Base-by-base conservation (phyloP, 176 grass and related monocot genomes). In the Ampelocalamus luodianensis region DNA sequence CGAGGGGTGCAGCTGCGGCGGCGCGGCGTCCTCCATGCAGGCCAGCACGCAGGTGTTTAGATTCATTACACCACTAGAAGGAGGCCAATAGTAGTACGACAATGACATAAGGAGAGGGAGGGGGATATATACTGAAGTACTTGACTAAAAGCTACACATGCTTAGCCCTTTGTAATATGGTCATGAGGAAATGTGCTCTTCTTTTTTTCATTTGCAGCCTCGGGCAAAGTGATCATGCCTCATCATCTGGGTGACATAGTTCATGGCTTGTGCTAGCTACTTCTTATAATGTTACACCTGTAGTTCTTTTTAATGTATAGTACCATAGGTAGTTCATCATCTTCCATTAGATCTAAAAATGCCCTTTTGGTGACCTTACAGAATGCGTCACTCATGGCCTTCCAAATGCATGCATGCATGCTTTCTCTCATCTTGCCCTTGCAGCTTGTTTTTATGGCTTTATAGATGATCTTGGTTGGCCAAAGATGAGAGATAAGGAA, bases 1-100 rank as follows among this genome's bases (percentile, higher is more conserved):
- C 78, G 45, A 93, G 46, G 63, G 48, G n/a, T 93, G 93, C 91
- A 68, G 63, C 76, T 90, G 88, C 39, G 82, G 29, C 82, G 69
- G 45, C 79, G 51, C 72, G 2, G 74, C 64, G 1, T 74, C 86
- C 53, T 76, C 83, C 34, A 81, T 76, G 88, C 83, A 82, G 83
- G 64, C 74, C 48, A 86, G 71, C 71, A 74, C 83, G 64, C 83
- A 45, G 37, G 54, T 91, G 77, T 91, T 88, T 36, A 88, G 89
- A 91, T 91, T 88, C 79, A 80, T 81, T 83, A 62, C 89, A 17
- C 89, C 89, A 37, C 75, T 91, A 63, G 85, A 76, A 72, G 80
- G 89, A 43, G 68, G 86, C 40, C 76, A 72, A 42, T 90, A 92
- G 79, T 83, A 79, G 61, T 23, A 73, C 70, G 73, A 64, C 51